Evolutionary conservation across 352 stramenopile species (phyloP).

Genomic region (Aphanomyces invadans): DNA sequence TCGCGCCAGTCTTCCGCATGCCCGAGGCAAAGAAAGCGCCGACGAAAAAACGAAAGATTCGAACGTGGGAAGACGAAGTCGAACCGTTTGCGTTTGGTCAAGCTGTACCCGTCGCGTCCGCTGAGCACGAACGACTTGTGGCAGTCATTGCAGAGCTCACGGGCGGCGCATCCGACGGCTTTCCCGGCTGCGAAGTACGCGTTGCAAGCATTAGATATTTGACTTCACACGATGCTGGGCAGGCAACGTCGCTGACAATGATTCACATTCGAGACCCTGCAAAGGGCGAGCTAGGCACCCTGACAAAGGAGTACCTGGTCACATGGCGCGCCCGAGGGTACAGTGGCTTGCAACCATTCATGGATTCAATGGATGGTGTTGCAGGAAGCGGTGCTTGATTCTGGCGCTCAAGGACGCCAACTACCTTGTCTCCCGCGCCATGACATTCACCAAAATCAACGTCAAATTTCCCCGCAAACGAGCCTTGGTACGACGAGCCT

Average conservation of each 20-base stretch:
- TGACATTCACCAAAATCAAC: slow-evolving; percentile 80
- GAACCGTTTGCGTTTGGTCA: slow-evolving; percentile 54
- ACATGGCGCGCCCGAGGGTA: slow-evolving; percentile 78
- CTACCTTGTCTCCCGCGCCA: slow-evolving; percentile 73
- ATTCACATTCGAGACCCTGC: slow-evolving; percentile 69
- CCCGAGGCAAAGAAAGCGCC: slow-evolving; percentile 32
- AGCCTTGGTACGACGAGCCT: slow-evolving; percentile 36
- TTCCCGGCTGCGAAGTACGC: slow-evolving; percentile 74
- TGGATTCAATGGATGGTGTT: no score
- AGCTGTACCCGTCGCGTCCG: slow-evolving; percentile 43
- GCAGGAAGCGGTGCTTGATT: slow-evolving; percentile 67
- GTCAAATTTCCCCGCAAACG: slow-evolving; percentile 83
- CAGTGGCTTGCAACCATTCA: no score
- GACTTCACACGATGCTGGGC: not conserved
- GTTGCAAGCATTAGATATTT: not conserved
- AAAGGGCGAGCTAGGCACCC: slow-evolving; percentile 56
- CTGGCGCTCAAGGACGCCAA: slow-evolving; percentile 57
- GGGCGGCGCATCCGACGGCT: slow-evolving; percentile 47
- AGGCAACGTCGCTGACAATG: slow-evolving; percentile 80
- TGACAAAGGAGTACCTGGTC: slow-evolving; percentile 78
- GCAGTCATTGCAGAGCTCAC: slow-evolving; percentile 63
- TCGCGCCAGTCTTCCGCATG: slow-evolving; percentile 54
- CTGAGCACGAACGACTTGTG: slow-evolving; percentile 49
- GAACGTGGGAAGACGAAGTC: slow-evolving; percentile 79
- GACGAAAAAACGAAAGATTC: slow-evolving; percentile 79